A percentile compares a stretch with the other conserved stretches of the same genome.
These are phyloP conservation scores for Fomitopsis pulvina DNA, from an alignment of 768 basidiomycete species.

Conservation along the genomic window DNA sequence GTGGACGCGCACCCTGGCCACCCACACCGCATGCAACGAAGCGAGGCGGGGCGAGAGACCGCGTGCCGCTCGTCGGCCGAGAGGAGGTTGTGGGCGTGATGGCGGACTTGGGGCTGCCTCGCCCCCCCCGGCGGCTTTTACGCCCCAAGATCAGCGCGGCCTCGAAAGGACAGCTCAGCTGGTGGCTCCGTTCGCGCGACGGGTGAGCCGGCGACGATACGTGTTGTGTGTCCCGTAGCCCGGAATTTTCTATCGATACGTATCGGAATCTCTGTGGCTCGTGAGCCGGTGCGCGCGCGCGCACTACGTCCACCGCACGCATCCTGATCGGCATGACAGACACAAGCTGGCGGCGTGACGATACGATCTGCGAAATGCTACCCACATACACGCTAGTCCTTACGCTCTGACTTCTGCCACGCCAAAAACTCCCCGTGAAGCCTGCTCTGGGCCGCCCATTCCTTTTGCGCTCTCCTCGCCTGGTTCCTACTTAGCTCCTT, in stretches of 20 bases:
- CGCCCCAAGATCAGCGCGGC: slow-evolving; percentile 70
- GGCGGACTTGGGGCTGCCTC: slow-evolving; percentile 86
- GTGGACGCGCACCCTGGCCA: slow-evolving; percentile 83
- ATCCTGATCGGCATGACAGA: no score
- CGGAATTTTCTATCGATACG: no score
- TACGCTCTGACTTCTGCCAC: slow-evolving; percentile 32
- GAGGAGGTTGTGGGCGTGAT: slow-evolving; percentile 40
- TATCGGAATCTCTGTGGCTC: no score
- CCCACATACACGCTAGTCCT: no score
- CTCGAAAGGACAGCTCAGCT: slow-evolving; percentile 66
- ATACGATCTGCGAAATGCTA: no score
- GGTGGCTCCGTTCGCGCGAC: slow-evolving; percentile 54
- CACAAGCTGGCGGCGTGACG: no score
- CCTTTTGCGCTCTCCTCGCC: slow-evolving; percentile 72
- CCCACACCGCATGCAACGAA: slow-evolving; percentile 95
- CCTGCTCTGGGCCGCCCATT: slow-evolving; percentile 66
- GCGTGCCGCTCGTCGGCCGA: slow-evolving; percentile 55
- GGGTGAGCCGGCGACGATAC: slow-evolving; percentile 36
- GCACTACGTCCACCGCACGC: no score
- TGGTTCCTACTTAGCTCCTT: slow-evolving; percentile 79
- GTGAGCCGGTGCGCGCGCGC: no score
- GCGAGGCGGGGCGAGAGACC: slow-evolving; percentile 84
- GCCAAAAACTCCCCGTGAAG: slow-evolving; percentile 71
- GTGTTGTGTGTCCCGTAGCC: no score
- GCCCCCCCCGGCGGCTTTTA: slow-evolving; percentile 61